Evolutionary conservation across 2,329 filamentous ascomycete genomes (phyloP).

Genomic region (Botrytis porri): DNA sequence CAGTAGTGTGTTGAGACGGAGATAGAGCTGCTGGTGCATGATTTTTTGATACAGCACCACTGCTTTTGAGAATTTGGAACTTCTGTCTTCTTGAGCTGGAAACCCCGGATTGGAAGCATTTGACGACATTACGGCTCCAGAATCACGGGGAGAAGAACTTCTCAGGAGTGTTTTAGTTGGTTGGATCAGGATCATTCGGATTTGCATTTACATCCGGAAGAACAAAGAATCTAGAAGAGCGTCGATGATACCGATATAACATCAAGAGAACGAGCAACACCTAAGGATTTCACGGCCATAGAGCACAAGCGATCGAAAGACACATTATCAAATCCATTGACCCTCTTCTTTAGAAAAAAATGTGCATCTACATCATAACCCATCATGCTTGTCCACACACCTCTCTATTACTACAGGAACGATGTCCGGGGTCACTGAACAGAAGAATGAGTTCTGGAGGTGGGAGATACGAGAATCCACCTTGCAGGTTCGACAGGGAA

Average conservation of each 20-base stretch:
- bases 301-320: slow-evolving; percentile 33
- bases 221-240: background rate
- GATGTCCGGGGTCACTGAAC: background rate
- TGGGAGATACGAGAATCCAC: background rate
- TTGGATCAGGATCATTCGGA: background rate
- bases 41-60: background rate
- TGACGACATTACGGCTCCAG: background rate
- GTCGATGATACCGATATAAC: background rate
- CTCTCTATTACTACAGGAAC: background rate
- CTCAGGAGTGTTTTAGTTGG: background rate
- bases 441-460: background rate
- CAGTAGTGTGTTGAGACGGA: background rate
- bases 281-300: slow-evolving; percentile 46
- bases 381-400: background rate
- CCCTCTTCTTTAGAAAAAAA: background rate
- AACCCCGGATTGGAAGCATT: background rate
- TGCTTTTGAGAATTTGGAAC: background rate
- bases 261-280: background rate
- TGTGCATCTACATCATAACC: slow-evolving; percentile 4
- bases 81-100: background rate
- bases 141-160: background rate
- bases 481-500: background rate
- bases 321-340: background rate
- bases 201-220: background rate
- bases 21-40: background rate